phyloP scores from a whole-genome alignment of 495 filamentous ascomycete genomes.

The Neurospora sp. region DNA sequence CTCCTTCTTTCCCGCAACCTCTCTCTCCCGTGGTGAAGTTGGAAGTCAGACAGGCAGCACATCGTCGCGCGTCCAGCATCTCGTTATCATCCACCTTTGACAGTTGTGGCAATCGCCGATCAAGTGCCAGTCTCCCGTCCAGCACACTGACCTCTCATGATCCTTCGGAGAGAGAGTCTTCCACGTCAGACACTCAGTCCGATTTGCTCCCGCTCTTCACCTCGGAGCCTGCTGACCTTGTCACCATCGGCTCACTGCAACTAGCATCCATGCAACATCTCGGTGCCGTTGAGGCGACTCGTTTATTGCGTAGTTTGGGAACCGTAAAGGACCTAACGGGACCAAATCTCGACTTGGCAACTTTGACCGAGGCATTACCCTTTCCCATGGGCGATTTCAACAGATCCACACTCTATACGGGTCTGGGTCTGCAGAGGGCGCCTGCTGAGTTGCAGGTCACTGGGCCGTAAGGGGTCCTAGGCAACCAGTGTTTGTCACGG shows the following conservation, averaged over 20 bases:
- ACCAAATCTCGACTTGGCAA: not conserved
- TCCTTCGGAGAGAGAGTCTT: not conserved
- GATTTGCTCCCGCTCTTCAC: slow-evolving; percentile 12
- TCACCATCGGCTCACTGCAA: slow-evolving; percentile 20
- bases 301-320: slow-evolving; percentile 9
- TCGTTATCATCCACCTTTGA: slow-evolving; percentile 2
- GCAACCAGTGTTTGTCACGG: not conserved
- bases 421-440: slow-evolving; percentile 3
- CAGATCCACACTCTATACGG: not conserved
- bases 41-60: not conserved
- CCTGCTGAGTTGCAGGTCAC: not conserved
- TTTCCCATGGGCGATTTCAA: slow-evolving; percentile 5
- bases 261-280: slow-evolving; percentile 18
- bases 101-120: not conserved
- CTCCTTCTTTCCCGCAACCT: not conserved
- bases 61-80: slow-evolving; percentile 5
- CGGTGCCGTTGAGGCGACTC: slow-evolving; percentile 11
- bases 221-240: slow-evolving; percentile 15
- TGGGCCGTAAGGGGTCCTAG: not conserved
- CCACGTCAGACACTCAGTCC: not conserved
- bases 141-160: not conserved
- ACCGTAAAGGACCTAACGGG: not conserved
- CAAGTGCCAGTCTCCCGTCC: not conserved
- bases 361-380: slow-evolving; percentile 1
- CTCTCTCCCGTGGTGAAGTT: slow-evolving; percentile 7